Conservation (phyloP, 371 early-diverging fungal species). For the Paramicrosporidium saccamoebae region DNA sequence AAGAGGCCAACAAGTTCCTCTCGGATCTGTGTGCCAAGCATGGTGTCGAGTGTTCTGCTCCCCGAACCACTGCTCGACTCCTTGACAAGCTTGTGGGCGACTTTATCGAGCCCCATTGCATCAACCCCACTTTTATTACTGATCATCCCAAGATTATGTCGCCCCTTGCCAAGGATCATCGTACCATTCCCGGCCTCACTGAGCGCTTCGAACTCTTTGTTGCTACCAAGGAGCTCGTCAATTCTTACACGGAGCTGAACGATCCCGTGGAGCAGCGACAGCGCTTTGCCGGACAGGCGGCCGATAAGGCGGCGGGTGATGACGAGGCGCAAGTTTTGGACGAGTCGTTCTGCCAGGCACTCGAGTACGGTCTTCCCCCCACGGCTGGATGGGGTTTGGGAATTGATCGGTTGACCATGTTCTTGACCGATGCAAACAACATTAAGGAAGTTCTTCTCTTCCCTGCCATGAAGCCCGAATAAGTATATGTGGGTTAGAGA, state of each 20-base stretch:
- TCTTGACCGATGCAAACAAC: conserved; percentile 92
- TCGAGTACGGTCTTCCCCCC: conserved; percentile 97
- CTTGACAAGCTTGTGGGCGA: conserved; percentile 97
- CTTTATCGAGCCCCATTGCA: conserved; percentile 76
- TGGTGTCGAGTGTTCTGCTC: conserved; percentile 67
- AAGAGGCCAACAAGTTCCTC: conserved; percentile 54
- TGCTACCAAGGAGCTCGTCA: conserved; percentile 93
- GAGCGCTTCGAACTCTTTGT: conserved; percentile 98
- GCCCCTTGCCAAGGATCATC: conserved; percentile 94
- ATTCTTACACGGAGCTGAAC: conserved; percentile 96
- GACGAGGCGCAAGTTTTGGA: conserved; percentile 97
- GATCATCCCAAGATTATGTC: conserved; percentile 97
- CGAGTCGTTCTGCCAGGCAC: conserved; percentile 84
- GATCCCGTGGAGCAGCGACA: conserved; percentile 90
- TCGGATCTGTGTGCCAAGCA: conserved; percentile 64
- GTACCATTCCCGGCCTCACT: conserved; percentile 59
- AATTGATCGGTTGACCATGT: conserved; percentile 94
- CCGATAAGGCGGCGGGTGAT: conserved; percentile 91
- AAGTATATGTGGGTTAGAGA: no score
- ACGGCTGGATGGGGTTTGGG: conserved; percentile 96
- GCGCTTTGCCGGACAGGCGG: conserved; percentile 87
- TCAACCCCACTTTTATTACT: conserved; percentile 85
- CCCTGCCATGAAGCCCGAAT: conserved; percentile 63
- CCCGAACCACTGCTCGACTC: conserved; percentile 76
- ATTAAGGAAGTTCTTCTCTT: conserved; percentile 92